A percentile compares a stretch with the other conserved stretches of the same genome.
Conservation (phyloP, 208 protist species). For the Acanthamoeba lenticulata region DNA sequence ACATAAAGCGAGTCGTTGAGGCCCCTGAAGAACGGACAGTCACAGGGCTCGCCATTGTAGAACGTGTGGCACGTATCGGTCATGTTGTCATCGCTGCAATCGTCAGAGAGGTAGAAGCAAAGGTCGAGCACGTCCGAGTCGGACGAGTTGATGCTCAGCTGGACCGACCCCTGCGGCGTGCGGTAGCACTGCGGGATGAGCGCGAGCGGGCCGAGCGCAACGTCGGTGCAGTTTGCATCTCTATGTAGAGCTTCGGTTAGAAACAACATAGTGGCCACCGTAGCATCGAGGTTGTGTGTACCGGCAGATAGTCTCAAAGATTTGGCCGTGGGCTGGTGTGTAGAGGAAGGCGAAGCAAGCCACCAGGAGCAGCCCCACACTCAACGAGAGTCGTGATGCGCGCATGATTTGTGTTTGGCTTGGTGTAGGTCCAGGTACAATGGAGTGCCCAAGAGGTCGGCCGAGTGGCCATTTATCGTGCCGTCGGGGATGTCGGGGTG, state of each 20-base stretch:
- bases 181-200: constrained; percentile 1
- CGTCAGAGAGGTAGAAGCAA: background rate
- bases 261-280: too few relatives aligned
- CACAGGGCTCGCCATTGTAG: background rate
- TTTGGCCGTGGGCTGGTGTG: background rate
- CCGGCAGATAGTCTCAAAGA: background rate
- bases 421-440: too few relatives aligned
- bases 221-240: background rate
- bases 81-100: background rate
- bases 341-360: background rate
- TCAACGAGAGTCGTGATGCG: too few relatives aligned
- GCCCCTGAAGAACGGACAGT: background rate
- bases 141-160: background rate
- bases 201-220: background rate
- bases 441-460: too few relatives aligned
- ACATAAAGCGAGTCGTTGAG: background rate
- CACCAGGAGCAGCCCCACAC: background rate
- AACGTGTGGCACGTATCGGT: background rate
- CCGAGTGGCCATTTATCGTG: too few relatives aligned
- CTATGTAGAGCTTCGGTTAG: background rate
- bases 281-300: too few relatives aligned
- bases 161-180: background rate
- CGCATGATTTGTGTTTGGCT: too few relatives aligned
- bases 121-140: background rate
- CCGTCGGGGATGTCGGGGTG: too few relatives aligned